phyloP scores from a whole-genome alignment of 345 rosid genomes.

The Linum lewisii region DNA sequence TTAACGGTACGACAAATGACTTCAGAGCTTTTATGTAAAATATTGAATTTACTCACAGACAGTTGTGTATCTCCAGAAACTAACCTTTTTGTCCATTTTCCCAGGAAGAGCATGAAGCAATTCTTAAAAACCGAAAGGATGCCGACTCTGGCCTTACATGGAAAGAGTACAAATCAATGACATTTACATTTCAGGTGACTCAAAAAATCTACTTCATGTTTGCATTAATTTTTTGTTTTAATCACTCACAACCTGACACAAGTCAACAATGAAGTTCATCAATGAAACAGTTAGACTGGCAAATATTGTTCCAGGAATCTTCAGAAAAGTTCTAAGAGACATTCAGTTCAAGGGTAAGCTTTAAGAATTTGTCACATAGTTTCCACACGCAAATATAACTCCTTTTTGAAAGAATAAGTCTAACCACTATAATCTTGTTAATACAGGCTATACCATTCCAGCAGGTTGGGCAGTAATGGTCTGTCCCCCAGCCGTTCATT shows the following conservation, averaged over 20 bases:
- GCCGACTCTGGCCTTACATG: constrained; percentile 62
- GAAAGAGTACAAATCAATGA: constrained; percentile 95
- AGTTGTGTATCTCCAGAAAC: neutral
- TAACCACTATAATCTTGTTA: constrained; percentile 5
- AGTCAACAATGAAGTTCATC: constrained; percentile 51
- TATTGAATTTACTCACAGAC: neutral
- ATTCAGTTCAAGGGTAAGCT: constrained; percentile 58
- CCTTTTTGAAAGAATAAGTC: neutral
- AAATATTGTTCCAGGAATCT: constrained; percentile 88
- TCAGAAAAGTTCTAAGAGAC: constrained; percentile 71
- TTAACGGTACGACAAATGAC: constrained; percentile 42
- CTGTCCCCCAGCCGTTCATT: constrained; percentile 90
- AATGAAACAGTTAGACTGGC: constrained; percentile 90
- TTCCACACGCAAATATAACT: neutral
- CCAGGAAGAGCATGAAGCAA: constrained; percentile 85
- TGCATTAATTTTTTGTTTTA: neutral
- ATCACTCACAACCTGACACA: constrained; percentile 10
- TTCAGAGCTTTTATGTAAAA: neutral
- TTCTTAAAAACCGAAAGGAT: constrained; percentile 46
- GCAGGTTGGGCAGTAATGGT: constrained; percentile 92
- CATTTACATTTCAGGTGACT: constrained; percentile 80
- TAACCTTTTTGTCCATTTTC: constrained; percentile 12
- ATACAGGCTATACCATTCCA: constrained; percentile 81
- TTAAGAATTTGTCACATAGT: neutral
- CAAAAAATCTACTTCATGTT: constrained; percentile 1